phyloP scores from a whole-genome alignment of 2,329 filamentous ascomycete species.

The Apiospora sp. region DNA sequence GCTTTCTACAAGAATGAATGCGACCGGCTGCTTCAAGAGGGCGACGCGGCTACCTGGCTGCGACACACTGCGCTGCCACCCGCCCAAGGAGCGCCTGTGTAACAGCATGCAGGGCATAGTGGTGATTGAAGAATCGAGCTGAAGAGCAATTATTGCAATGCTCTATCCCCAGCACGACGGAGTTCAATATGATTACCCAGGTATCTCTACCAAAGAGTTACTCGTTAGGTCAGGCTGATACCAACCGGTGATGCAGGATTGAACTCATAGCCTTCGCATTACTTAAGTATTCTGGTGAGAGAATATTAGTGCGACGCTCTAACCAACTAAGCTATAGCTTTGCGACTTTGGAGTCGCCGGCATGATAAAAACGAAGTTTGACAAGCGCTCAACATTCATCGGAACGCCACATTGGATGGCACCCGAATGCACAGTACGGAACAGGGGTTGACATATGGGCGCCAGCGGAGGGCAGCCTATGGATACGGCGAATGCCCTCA shows the following conservation, averaged over 20 bases:
- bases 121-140: too few relatives aligned
- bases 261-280: too few relatives aligned
- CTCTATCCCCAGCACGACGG: too few relatives aligned
- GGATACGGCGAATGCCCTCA: background rate
- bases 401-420: conserved; percentile 91
- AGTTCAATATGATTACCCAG: too few relatives aligned
- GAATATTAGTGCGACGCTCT: too few relatives aligned
- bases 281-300: too few relatives aligned
- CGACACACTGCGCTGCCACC: conserved; percentile 66
- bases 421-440: conserved; percentile 70
- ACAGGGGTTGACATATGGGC: conserved; percentile 81
- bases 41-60: conserved; percentile 84
- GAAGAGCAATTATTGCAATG: too few relatives aligned
- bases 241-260: too few relatives aligned
- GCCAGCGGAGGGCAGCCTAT: background rate
- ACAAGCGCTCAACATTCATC: conserved; percentile 82
- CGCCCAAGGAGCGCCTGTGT: conserved; percentile 44
- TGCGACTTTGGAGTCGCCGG: conserved; percentile 88
- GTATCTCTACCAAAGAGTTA: too few relatives aligned
- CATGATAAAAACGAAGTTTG: conserved; percentile 76
- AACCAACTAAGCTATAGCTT: conserved; percentile 63
- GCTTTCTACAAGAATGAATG: conserved; percentile 82
- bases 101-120: conserved; percentile 56
- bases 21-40: conserved; percentile 75
- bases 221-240: too few relatives aligned